These are phyloP conservation scores for Scutellaria barbata DNA, from an alignment of 257 asterid species.

Conservation along the genomic window DNA sequence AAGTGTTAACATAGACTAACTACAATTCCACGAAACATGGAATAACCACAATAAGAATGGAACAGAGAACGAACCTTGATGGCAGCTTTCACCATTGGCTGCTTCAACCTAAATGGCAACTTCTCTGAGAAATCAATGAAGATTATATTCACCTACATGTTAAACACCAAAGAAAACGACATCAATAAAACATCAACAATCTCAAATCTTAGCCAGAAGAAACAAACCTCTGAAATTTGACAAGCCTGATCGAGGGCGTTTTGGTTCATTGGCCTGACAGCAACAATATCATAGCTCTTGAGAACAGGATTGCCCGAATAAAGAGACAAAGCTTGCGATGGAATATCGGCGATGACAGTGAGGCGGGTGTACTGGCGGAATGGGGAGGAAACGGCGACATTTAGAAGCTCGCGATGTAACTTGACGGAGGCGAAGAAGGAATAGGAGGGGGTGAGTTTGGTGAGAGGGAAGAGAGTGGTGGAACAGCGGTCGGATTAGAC, in stretches of 20 bases:
- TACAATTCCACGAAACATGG: background rate
- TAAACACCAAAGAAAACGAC: conserved; percentile 28
- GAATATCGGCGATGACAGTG: conserved; percentile 65
- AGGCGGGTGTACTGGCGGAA: conserved; percentile 88
- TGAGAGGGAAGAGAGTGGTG: conserved; percentile 61
- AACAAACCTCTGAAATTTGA: conserved; percentile 70
- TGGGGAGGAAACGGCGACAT: conserved; percentile 62
- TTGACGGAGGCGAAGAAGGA: conserved; percentile 60
- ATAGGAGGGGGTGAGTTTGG: conserved; percentile 56
- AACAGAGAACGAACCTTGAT: conserved; percentile 58
- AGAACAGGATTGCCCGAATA: conserved; percentile 74
- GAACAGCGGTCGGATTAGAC: conserved; percentile 80
- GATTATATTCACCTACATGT: conserved; percentile 74
- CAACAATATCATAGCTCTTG: conserved; percentile 73
- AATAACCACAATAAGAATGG: conserved; percentile 1
- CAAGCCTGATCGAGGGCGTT: conserved; percentile 80
- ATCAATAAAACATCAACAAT: background rate
- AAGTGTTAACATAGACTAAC: background rate
- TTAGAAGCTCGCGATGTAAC: conserved; percentile 67
- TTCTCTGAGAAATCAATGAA: conserved; percentile 83
- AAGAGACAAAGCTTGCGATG: conserved; percentile 67
- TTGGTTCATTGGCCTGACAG: conserved; percentile 78
- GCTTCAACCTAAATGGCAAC: conserved; percentile 82
- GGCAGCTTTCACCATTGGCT: conserved; percentile 80
- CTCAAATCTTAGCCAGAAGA: background rate